Percentiles rank a stretch among this genome's conserved stretches.
Conservation (phyloP, 441 rosid species). For the Hura crepitans region DNA sequence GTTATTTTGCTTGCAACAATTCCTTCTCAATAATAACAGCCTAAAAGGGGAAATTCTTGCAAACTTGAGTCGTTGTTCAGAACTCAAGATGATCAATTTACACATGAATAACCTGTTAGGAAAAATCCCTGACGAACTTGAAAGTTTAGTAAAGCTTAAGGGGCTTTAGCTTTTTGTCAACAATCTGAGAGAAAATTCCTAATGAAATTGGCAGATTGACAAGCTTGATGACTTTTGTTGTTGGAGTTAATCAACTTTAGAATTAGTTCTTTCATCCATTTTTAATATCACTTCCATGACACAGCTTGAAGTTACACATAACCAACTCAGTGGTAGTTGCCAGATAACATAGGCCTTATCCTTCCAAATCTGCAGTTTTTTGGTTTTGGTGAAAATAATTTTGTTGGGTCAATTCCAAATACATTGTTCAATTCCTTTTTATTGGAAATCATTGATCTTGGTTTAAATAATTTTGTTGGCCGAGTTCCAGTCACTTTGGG, state of each 20-base stretch:
- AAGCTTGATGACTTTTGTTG: neutral
- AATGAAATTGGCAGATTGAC: neutral
- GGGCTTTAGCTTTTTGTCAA: neutral
- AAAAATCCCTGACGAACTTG: conserved; percentile 13
- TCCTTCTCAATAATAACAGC: conserved; percentile 15
- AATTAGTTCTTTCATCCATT: conserved; percentile 8
- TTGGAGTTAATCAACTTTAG: conserved; percentile 14
- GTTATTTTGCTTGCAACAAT: neutral
- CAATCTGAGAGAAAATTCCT: conserved; percentile 11
- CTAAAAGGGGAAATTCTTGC: conserved; percentile 11
- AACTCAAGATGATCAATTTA: conserved; percentile 2
- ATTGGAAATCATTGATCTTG: conserved; percentile 1
- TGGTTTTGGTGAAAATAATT: conserved; percentile 7
- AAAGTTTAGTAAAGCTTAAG: conserved; percentile 4
- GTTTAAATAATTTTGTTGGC: conserved; percentile 4
- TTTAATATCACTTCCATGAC: conserved; percentile 8
- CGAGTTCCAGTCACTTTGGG: neutral
- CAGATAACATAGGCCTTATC: conserved; percentile 3
- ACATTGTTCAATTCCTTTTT: conserved; percentile 14
- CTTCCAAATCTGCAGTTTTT: conserved; percentile 14
- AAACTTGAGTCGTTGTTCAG: neutral
- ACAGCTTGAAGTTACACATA: neutral
- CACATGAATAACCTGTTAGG: conserved; percentile 6
- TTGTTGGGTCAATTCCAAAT: conserved; percentile 6
- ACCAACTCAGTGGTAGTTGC: conserved; percentile 14